A percentile compares a stretch with the other conserved stretches of the same genome.
Conservation (phyloP, 441 rosid species). For the Eruca vesicaria region DNA sequence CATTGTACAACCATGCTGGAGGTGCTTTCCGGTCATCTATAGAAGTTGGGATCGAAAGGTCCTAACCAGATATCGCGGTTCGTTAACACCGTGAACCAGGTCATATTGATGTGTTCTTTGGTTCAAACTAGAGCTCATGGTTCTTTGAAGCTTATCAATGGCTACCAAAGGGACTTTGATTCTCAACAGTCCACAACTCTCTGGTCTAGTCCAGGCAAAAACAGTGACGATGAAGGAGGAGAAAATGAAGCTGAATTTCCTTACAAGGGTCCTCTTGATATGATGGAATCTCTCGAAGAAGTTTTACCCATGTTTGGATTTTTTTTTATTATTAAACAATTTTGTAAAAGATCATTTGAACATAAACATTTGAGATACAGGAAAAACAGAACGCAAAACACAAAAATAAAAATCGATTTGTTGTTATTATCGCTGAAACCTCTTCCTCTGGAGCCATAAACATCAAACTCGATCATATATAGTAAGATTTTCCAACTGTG, state of each 20-base stretch:
- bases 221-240: slow-evolving; percentile 44
- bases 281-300: slow-evolving; percentile 62
- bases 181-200: no score
- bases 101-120: not conserved
- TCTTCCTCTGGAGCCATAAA: no score
- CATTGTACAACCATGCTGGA: not conserved
- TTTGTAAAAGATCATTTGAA: no score
- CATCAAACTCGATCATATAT: no score
- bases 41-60: not conserved
- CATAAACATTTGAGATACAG: no score
- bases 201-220: no score
- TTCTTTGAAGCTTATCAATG: no score
- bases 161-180: no score
- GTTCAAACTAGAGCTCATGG: not conserved
- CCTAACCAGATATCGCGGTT: not conserved
- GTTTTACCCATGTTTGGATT: slow-evolving; percentile 54
- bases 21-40: not conserved
- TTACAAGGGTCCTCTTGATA: slow-evolving; percentile 48
- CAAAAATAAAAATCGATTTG: no score
- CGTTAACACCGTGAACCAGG: not conserved
- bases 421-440: no score
- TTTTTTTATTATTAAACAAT: not conserved
- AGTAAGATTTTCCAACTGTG: no score
- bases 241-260: slow-evolving; percentile 66
- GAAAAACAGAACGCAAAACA: no score